Evolutionary conservation across 257 asterid species (phyloP), one percentile per base, ranked within the genome.

Genomic region (Plantago elongata): DNA sequence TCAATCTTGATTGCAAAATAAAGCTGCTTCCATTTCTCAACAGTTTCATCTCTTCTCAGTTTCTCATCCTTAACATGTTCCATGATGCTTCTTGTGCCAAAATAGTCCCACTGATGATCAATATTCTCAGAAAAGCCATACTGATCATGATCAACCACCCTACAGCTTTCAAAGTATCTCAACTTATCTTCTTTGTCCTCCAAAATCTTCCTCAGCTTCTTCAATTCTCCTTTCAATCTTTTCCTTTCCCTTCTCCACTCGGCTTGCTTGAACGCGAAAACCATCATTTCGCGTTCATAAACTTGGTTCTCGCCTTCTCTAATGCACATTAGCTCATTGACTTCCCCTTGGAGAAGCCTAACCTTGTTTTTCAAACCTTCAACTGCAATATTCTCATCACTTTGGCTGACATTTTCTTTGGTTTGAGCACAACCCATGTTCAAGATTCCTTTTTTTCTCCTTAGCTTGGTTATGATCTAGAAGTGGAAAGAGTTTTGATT

Each of bases 1-100:
- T 91, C 98, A 54, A 75, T 46, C 71, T 91, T 91, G 75, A 91
- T 77, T 0, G 92, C 84, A 71, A 86, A 83, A 62, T 91, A 91
- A 47, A 91, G 95, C 64, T 84, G 81, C 40, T 88, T 91, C 98
- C 98, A 88, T 66, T 83, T 92, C 68, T 86, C 90, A 7, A 79
- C 68, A 4, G 94, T 82, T 44, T 81, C 83, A 50, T 87, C 94
- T 73, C 92, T 74, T 57, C 64, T 70, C 1, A 60, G 61, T 62
- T 73, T 67, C 11, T 75, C 82, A 56, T 65, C 72, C 64, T 57
- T 62, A 10, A 72, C 51, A 47, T 71, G 69, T 59, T 67, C 67
- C 10, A 64, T 51, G 48, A 69, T 54, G 55, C 61, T 60, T 4
- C 30, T 67, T 16, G 54, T 30, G 40, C 67, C 72, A 40, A 65